Conservation (phyloP, 2,329 filamentous ascomycete genomes). For the Colletotrichum noveboracense region DNA sequence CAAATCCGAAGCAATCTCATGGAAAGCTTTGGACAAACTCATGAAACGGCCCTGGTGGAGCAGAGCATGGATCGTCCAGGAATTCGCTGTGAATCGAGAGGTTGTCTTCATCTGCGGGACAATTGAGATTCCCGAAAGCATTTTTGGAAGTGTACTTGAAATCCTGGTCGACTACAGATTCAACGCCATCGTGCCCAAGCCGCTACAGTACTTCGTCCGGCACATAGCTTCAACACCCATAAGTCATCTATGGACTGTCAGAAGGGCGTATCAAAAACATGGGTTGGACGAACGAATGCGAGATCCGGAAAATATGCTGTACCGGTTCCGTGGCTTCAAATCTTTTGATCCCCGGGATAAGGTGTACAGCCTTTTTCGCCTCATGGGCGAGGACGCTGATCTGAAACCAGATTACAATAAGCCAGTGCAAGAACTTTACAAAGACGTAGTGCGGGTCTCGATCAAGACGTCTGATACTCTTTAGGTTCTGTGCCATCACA, state of each 20-base stretch:
- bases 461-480: accelerated
- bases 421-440: accelerated
- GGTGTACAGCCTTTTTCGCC: background rate
- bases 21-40: background rate
- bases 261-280: background rate
- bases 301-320: background rate
- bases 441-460: accelerated
- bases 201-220: background rate
- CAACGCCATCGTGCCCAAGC: background rate
- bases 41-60: background rate
- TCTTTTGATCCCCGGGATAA: background rate
- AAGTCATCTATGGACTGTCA: background rate
- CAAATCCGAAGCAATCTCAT: background rate
- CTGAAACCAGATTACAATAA: background rate
- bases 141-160: background rate
- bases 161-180: background rate
- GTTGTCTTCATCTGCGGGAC: background rate
- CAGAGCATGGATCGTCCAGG: background rate
- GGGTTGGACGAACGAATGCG: background rate
- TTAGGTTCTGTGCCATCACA: background rate
- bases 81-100: background rate
- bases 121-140: background rate
- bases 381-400: accelerated
- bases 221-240: background rate
- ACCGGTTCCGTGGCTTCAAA: background rate